A percentile compares a stretch with the other conserved stretches of the same genome.
These are phyloP conservation scores for Escovopsis sp. DNA, from an alignment of 2,329 filamentous ascomycete genomes.

Conservation along the genomic window DNA sequence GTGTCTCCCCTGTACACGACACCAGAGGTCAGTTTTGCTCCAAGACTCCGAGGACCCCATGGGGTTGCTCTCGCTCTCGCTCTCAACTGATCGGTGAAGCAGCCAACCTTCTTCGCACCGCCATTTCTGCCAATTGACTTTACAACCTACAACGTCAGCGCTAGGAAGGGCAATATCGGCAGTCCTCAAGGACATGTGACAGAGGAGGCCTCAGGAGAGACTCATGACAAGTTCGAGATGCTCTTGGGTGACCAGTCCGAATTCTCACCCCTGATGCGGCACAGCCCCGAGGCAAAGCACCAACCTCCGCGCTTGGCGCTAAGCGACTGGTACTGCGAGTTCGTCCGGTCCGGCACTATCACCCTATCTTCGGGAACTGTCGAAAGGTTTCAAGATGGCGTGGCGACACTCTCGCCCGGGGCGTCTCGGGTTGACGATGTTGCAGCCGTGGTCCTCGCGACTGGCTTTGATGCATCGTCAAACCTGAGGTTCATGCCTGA, in stretches of 20 bases:
- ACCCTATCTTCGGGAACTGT: constrained; percentile 33
- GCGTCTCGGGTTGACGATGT: constrained; percentile 35
- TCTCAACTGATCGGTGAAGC: neutral
- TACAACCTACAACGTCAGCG: constrained; percentile 52
- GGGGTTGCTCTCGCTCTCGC: too few relatives aligned
- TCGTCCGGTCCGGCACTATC: constrained; percentile 52
- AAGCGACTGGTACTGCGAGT: constrained; percentile 58
- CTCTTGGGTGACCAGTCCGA: constrained; percentile 40
- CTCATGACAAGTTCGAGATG: constrained; percentile 35
- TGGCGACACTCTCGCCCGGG: constrained; percentile 18
- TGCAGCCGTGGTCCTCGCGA: constrained; percentile 57
- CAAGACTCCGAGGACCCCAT: too few relatives aligned
- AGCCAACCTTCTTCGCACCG: constrained; percentile 33
- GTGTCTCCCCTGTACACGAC: constrained; percentile 47
- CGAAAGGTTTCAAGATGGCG: constrained; percentile 19
- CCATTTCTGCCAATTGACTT: constrained; percentile 62
- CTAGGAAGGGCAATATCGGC: constrained; percentile 41
- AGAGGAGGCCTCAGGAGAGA: constrained; percentile 37
- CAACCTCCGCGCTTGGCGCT: constrained; percentile 51
- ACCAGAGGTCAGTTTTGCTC: constrained; percentile 26
- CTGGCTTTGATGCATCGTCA: constrained; percentile 53
- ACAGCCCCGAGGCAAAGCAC: constrained; percentile 20
- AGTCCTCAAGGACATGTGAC: constrained; percentile 53
- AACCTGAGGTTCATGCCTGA: constrained; percentile 51
- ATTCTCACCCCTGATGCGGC: constrained; percentile 27